Evolutionary conservation across 768 basidiomycete genomes (phyloP), one percentile per base, ranked within the genome.

Genomic region (Amanita brunnescens): DNA sequence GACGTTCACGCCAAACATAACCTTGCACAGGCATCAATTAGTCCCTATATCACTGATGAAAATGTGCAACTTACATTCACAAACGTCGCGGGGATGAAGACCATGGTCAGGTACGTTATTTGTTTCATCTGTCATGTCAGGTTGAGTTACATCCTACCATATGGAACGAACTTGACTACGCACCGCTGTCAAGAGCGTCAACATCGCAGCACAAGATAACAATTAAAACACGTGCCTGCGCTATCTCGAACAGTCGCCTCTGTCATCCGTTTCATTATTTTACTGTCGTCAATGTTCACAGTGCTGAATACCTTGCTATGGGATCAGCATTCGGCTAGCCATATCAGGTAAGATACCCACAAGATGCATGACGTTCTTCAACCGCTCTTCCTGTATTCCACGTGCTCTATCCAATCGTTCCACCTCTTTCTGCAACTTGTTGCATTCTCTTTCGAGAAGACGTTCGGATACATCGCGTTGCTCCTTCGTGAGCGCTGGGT

Each of bases 1-100:
- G 10, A 83, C 65, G 55, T 82, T 83, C 80, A 82, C 82, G 10
- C 81, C 76, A 49, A 81, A 81, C 6, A 80, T 62, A 34, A 66
- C 72, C 81, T 81, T 50, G 2, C 3, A 40, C 12, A 47, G 24
- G 41, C 37, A 20, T 30, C 18, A 38, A 26, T 37, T 29, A 21
- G 23, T 10, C 23, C 7, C 3, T 29, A 29, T 29, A 18, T 23
- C 13, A 23, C 21, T 5, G 33, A 4, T 34, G 14, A 20, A 12
- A 12, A 23, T 6, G 10, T 10, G n/a, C 13, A 23, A 51, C 72
- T 41, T 59, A 76, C 76, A 51, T 78, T 71, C 20, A 68, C 64
- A 49, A 82, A 77, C 9, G 76, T 75, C 0, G 78, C 76, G 2
- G 81, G 81, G 3, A 77, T 58, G 56, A 75, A 77, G 12, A 77